Percentiles rank a stretch among this genome's conserved stretches.
phyloP scores from a whole-genome alignment of 2,329 filamentous ascomycete species.

The Hymenoscyphus occultus region DNA sequence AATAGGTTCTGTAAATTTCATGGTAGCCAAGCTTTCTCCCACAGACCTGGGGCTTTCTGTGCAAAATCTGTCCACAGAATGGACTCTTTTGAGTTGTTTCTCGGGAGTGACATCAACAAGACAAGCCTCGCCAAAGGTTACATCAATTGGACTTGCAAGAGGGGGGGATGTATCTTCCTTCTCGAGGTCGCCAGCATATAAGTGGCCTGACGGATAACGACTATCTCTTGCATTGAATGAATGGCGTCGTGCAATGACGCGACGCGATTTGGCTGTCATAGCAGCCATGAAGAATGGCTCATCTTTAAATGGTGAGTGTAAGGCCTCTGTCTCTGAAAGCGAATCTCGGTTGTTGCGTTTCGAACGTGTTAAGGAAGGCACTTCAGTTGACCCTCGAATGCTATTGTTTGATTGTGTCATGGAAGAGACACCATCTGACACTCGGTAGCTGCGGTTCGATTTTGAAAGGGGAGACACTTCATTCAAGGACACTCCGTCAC shows the following conservation, averaged over 20 bases:
- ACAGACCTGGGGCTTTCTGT: conserved; percentile 13
- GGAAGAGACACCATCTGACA: not conserved
- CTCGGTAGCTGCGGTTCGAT: conserved; percentile 18
- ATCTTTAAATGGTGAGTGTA: not conserved
- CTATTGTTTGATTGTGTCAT: not conserved
- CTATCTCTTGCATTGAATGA: conserved; percentile 6
- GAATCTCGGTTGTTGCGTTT: not conserved
- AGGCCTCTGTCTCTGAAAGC: not conserved
- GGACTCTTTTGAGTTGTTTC: conserved; percentile 19
- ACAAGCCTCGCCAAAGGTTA: conserved; percentile 33
- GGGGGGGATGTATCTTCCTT: conserved; percentile 19
- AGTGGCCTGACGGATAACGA: conserved; percentile 7
- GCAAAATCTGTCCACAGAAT: conserved; percentile 24
- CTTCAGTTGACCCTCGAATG: not conserved
- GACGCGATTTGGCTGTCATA: conserved; percentile 20
- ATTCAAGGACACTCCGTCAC: not conserved
- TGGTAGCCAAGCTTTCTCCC: not conserved
- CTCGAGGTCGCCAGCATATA: conserved; percentile 20
- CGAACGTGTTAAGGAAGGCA: not conserved
- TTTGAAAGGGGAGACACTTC: conserved; percentile 41
- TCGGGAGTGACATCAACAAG: conserved; percentile 29
- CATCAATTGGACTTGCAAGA: conserved; percentile 18
- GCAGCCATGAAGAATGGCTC: conserved; percentile 18
- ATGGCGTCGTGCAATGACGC: conserved; percentile 8
- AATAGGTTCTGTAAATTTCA: conserved; percentile 1